Base-by-base conservation (phyloP, 1,284 basidiomycete species). In the Melampsora larici-populina region DNA sequence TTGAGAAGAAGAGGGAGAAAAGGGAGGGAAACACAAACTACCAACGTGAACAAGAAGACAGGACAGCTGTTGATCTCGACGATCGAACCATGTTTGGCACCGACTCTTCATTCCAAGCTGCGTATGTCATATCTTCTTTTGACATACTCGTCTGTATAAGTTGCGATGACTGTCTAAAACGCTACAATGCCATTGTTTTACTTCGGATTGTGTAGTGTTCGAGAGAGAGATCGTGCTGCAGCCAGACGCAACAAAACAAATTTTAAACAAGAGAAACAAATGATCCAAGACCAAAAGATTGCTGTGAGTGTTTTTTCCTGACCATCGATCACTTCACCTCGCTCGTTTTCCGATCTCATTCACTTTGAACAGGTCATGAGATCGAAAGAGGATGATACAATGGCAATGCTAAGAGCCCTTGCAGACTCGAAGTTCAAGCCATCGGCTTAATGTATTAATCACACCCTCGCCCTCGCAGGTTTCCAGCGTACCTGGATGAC, bases 391-490 rank as follows among this genome's bases (percentile, higher is more conserved):
- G 70, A 72, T 21, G 18, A 72, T 31, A 72, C 70, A 31, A 72
- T 72, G 70, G 36, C 58, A 33, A 72, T 72, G 70, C 48, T 72
- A 18, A 72, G 58, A 64, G 70, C 70, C 13, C n/a, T 72, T 33
- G 70, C 70, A 26, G 68, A 49, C 9, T 70, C 68, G 9, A 70
- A 70, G 60, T 70, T 70, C 51, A 43, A 43, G 11, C 40, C 40
- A 43, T 13, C 40, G 40, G 40, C 40, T 43, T 43, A 43, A 43
- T 7, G 40, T 43, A 43, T 13, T 43, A 11, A 43, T 43, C 7
- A 43, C n/a, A n/a, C n/a, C n/a, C n/a, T n/a, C n/a, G n/a, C 13
- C 40, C 40, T 43, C 40, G 11, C 40, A 9, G 40, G 40, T 43
- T 43, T 43, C 6, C 11, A 43, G 40, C 7, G 40, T 43, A 7